A percentile compares a stretch with the other conserved stretches of the same genome.
Conservation (phyloP, 805 yeast species). For the Zygosaccharomyces kombuchaensis region DNA sequence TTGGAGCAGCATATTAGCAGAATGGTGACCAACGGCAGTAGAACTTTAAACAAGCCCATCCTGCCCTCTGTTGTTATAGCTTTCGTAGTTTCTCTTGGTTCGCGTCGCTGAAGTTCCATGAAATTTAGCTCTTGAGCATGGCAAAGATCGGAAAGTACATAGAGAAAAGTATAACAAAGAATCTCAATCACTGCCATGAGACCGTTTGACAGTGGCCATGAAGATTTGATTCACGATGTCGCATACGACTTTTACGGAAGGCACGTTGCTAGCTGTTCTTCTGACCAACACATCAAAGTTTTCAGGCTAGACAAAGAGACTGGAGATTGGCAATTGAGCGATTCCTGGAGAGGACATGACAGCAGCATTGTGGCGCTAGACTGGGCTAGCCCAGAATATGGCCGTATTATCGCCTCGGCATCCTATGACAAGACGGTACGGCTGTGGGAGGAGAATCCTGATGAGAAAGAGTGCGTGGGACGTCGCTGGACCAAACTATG, state of each 20-base stretch:
- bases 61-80: slow-evolving; percentile 1
- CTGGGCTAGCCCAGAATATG: slow-evolving; percentile 95
- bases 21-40: slow-evolving; percentile 13
- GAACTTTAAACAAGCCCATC: slow-evolving; percentile 9
- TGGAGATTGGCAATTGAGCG: slow-evolving; percentile 77
- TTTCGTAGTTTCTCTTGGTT: neutral
- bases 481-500: slow-evolving; percentile 75
- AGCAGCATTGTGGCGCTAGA: slow-evolving; percentile 74
- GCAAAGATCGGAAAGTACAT: neutral
- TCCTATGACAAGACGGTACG: slow-evolving; percentile 87
- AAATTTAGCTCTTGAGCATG: neutral
- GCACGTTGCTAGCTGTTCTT: slow-evolving; percentile 89
- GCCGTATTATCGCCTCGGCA: slow-evolving; percentile 79
- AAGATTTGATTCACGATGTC: slow-evolving; percentile 85
- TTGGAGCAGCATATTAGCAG: slow-evolving; percentile 19
- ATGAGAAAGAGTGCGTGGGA: slow-evolving; percentile 72
- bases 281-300: slow-evolving; percentile 89
- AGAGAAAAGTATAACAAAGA: slow-evolving; percentile 1
- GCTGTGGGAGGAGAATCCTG: slow-evolving; percentile 86
- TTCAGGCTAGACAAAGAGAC: slow-evolving; percentile 67
- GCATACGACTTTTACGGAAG: slow-evolving; percentile 91
- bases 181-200: slow-evolving; percentile 37
- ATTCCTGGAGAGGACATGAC: slow-evolving; percentile 95
- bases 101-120: neutral
- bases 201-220: slow-evolving; percentile 87